Conservation (phyloP, 2,329 filamentous ascomycete genomes). For the Ophiostoma populinum region DNA sequence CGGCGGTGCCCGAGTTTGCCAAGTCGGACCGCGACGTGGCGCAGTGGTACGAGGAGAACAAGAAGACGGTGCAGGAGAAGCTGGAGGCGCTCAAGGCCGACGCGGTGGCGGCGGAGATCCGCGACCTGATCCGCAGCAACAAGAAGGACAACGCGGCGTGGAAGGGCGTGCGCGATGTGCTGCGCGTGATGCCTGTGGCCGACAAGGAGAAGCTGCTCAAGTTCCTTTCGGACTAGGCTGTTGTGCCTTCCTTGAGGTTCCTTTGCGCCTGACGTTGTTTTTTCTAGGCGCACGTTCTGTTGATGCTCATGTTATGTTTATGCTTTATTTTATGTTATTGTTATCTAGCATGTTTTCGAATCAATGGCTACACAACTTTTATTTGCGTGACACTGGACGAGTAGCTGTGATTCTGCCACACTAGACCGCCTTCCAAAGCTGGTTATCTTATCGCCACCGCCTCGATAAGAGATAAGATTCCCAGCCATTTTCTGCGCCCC, state of each 20-base stretch:
- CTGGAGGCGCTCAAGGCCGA: slow-evolving; percentile 70
- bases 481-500: background rate
- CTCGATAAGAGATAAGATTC: background rate
- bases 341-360: no score
- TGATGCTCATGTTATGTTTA: background rate
- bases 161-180: slow-evolving; percentile 71
- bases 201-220: slow-evolving; percentile 73
- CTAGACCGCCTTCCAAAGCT: no score
- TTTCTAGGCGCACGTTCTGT: background rate
- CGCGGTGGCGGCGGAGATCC: slow-evolving; percentile 41
- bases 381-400: no score
- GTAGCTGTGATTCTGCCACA: no score
- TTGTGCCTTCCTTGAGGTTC: no score
- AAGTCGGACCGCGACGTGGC: slow-evolving; percentile 69
- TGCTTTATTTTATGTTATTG: background rate
- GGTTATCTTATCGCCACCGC: background rate
- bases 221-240: slow-evolving; percentile 21
- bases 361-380: background rate
- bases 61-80: slow-evolving; percentile 66
- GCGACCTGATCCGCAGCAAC: slow-evolving; percentile 50
- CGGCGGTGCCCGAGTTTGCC: slow-evolving; percentile 57
- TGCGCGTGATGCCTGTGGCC: slow-evolving; percentile 71
- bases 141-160: slow-evolving; percentile 59
- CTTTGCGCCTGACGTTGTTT: background rate
- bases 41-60: slow-evolving; percentile 91